phyloP scores from a whole-genome alignment of 2,329 filamentous ascomycete species.

The Nemania sp. region DNA sequence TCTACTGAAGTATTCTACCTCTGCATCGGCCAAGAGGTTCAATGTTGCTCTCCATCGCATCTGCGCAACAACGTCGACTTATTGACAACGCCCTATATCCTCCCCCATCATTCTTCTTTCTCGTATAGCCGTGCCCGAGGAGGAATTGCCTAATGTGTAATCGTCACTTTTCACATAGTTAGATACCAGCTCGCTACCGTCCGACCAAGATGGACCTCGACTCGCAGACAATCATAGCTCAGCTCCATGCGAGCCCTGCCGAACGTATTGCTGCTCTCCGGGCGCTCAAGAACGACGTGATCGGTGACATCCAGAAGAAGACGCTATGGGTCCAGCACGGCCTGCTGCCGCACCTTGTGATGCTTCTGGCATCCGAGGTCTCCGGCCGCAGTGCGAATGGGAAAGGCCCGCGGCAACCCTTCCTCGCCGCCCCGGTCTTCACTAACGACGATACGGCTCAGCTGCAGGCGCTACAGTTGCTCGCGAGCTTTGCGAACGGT shows the following conservation, averaged over 20 bases:
- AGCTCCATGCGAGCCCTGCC: conserved; percentile 52
- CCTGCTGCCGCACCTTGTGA: conserved; percentile 63
- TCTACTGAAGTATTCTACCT: too few species aligned
- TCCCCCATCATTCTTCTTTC: background rate
- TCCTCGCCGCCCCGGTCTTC: conserved; percentile 45
- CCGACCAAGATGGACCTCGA: conserved; percentile 36
- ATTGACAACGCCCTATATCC: background rate
- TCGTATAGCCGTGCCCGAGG: background rate
- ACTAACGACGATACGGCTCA: conserved; percentile 69
- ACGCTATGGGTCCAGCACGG: conserved; percentile 75
- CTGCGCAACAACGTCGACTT: background rate
- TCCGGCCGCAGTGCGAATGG: conserved; percentile 45
- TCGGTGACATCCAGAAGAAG: conserved; percentile 88
- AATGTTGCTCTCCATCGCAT: background rate
- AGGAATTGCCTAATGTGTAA: conserved; percentile 8
- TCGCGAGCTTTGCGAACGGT: conserved; percentile 86
- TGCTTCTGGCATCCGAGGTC: conserved; percentile 47
- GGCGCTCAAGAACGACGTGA: conserved; percentile 82
- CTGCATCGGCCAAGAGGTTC: background rate
- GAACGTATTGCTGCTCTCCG: conserved; percentile 67
- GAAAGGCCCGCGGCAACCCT: conserved; percentile 45
- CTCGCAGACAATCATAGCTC: conserved; percentile 32
- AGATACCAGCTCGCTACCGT: conserved; percentile 4
- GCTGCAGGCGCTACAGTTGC: conserved; percentile 81
- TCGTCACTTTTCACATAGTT: conserved; percentile 9